These are phyloP conservation scores for Hypericum androsaemum DNA, from an alignment of 345 rosid genomes.

Conservation along the genomic window DNA sequence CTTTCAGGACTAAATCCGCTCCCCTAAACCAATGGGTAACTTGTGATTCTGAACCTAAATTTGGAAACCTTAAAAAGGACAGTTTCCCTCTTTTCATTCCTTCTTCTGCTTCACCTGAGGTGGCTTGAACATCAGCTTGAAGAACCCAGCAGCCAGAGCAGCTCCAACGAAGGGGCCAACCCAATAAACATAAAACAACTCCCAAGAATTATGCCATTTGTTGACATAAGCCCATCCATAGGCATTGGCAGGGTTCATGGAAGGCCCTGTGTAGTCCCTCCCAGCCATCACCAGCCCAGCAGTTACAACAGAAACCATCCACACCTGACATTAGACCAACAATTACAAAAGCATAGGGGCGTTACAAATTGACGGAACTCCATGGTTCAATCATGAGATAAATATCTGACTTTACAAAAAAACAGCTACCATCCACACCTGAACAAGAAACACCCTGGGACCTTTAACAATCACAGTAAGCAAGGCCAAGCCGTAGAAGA, in stretches of 20 bases:
- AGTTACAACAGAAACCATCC: not conserved
- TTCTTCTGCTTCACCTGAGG: not conserved
- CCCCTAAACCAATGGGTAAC: no score
- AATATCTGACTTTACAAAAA: no score
- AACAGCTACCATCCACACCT: not conserved
- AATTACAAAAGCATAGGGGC: no score
- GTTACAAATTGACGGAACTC: no score
- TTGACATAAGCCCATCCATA: conserved; percentile 9
- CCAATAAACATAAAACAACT: conserved; percentile 4
- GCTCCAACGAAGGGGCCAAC: not conserved
- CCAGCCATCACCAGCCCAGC: not conserved
- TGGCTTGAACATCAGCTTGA: conserved; percentile 5
- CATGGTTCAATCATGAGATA: no score
- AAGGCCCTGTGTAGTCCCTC: conserved; percentile 4
- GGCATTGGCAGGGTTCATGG: conserved; percentile 9
- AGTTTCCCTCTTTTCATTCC: not conserved
- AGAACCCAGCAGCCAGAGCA: not conserved
- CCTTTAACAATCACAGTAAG: conserved; percentile 1
- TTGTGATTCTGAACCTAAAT: no score
- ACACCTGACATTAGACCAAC: no score
- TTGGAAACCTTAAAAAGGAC: no score
- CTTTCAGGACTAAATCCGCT: no score
- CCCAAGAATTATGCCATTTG: conserved; percentile 4
- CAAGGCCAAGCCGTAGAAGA: not conserved
- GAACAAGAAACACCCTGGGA: not conserved